These are phyloP conservation scores for Chaetomium fimeti DNA, from an alignment of 495 filamentous ascomycete genomes.

Conservation along the genomic window DNA sequence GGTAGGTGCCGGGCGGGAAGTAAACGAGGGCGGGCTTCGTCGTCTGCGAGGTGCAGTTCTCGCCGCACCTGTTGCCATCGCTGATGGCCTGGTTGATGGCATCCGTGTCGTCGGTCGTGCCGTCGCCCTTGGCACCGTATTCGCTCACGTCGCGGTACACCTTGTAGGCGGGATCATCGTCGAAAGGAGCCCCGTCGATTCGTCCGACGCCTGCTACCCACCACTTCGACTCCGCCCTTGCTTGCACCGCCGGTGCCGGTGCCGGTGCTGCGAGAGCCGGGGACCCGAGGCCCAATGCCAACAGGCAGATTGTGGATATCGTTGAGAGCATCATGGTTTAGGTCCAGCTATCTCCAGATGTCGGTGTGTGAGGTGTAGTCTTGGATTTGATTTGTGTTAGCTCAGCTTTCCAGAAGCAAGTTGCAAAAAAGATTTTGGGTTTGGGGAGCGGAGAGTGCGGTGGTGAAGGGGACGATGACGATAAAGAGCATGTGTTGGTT, in stretches of 20 bases:
- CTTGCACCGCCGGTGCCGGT: constrained; percentile 11
- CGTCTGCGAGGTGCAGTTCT: constrained; percentile 79
- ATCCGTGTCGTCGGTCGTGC: constrained; percentile 76
- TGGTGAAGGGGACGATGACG: background rate
- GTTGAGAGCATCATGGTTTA: constrained; percentile 46
- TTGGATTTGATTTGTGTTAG: constrained; percentile 17
- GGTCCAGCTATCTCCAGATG: constrained; percentile 42
- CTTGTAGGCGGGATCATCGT: constrained; percentile 55
- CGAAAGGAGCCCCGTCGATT: constrained; percentile 67
- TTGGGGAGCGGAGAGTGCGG: background rate
- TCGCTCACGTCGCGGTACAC: constrained; percentile 88
- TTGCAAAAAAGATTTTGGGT: background rate
- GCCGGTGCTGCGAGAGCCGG: constrained; percentile 36
- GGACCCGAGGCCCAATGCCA: constrained; percentile 41
- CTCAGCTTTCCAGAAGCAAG: constrained; percentile 15
- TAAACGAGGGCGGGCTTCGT: constrained; percentile 71
- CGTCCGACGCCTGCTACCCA: constrained; percentile 75
- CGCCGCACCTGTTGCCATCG: constrained; percentile 71
- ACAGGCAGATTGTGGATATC: constrained; percentile 36
- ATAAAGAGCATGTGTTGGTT: background rate
- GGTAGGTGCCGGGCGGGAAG: constrained; percentile 77
- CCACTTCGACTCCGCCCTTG: constrained; percentile 45
- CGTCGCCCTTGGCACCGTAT: constrained; percentile 62
- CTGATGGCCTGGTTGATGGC: constrained; percentile 87
- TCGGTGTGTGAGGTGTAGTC: constrained; percentile 9